Conservation (phyloP, 768 basidiomycete species). For the Gelatoporia subvermispora region DNA sequence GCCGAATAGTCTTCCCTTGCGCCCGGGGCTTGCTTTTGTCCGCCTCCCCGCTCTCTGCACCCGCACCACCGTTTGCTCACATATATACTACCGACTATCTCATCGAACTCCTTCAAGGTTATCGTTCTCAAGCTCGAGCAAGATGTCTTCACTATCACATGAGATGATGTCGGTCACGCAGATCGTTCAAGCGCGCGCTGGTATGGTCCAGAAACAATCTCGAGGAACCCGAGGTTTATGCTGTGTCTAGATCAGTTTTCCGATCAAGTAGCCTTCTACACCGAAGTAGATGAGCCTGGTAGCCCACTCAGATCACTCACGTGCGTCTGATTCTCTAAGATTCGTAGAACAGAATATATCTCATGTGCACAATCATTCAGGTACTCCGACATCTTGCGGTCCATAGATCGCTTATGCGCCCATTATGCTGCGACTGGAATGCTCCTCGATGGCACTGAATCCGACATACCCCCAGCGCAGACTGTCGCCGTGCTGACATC, state of each 20-base stretch:
- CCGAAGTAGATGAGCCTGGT: constrained; percentile 5
- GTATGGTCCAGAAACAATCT: too few species aligned
- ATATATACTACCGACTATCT: too few species aligned
- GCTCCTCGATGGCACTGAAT: constrained; percentile 14
- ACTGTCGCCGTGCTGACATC: constrained; percentile 35
- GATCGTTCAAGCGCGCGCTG: too few species aligned
- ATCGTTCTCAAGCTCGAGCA: too few species aligned
- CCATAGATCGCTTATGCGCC: constrained; percentile 22
- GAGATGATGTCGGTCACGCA: too few species aligned
- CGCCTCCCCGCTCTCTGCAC: too few species aligned
- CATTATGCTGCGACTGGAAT: constrained; percentile 25
- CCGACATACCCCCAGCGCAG: constrained; percentile 26
- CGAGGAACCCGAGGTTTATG: too few species aligned
- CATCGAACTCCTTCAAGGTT: too few species aligned
- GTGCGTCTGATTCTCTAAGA: neutral
- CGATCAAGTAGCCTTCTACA: constrained; percentile 4
- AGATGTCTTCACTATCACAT: too few species aligned
- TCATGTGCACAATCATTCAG: neutral
- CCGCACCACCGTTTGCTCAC: too few species aligned
- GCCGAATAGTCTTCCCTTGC: too few species aligned
- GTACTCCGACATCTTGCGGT: constrained; percentile 1
- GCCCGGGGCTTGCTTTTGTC: too few species aligned
- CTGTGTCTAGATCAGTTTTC: neutral
- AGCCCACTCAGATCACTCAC: constrained; percentile 2
- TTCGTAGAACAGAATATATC: neutral